Conservation (phyloP, 2,329 filamentous ascomycete species). For the Sarocladium strictum region DNA sequence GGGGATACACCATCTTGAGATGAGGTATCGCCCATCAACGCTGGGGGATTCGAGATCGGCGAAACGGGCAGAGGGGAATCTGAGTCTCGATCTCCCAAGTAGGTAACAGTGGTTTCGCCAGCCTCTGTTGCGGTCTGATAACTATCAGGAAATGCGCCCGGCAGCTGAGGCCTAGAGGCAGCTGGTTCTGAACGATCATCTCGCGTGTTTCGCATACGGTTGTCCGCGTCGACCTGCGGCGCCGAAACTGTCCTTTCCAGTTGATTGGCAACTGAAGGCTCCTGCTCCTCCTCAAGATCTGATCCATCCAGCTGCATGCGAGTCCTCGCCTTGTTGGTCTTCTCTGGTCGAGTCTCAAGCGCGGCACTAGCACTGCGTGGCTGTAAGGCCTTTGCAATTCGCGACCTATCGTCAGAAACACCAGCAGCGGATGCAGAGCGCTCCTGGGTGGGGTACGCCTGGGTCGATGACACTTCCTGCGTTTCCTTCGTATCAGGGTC, state of each 20-base stretch:
- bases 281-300: constrained; percentile 49
- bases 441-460: constrained; percentile 18
- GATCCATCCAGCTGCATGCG: constrained; percentile 67
- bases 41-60: constrained; percentile 51
- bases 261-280: constrained; percentile 22
- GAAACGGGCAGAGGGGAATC: constrained; percentile 67
- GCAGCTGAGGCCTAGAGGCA: constrained; percentile 26
- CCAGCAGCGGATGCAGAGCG: constrained; percentile 28
- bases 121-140: constrained; percentile 25
- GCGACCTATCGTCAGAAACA: constrained; percentile 31
- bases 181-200: neutral
- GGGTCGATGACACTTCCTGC: constrained; percentile 27
- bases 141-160: constrained; percentile 37
- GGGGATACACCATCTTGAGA: constrained; percentile 63
- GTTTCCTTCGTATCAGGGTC: constrained; percentile 43
- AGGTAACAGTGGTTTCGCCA: constrained; percentile 25
- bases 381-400: constrained; percentile 16
- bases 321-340: constrained; percentile 43
- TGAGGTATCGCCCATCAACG: constrained; percentile 64
- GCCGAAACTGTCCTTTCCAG: constrained; percentile 14
- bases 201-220: neutral
- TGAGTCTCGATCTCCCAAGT: constrained; percentile 31
- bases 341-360: constrained; percentile 46
- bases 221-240: constrained; percentile 15
- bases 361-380: constrained; percentile 26